Evolutionary conservation across 371 early-diverging fungal genomes (phyloP).

Genomic region (Circinella umbellata): DNA sequence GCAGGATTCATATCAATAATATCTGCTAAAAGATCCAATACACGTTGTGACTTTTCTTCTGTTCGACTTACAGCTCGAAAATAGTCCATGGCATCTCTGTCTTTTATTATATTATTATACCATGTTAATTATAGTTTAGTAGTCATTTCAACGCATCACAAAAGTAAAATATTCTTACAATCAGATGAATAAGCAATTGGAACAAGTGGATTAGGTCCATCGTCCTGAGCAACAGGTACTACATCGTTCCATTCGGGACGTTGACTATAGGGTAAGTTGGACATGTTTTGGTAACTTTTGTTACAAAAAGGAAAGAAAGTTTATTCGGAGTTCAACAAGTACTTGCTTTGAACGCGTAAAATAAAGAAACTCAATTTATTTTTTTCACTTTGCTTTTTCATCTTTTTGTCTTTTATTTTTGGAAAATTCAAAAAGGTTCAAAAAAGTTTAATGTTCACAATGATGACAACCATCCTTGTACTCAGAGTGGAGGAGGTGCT

Average conservation of each 20-base stretch:
- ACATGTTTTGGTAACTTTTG: not conserved
- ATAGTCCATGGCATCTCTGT: slow-evolving; percentile 85
- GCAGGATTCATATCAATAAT: slow-evolving; percentile 88
- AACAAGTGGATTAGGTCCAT: slow-evolving; percentile 86
- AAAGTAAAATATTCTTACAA: slow-evolving; percentile 56
- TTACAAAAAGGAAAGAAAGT: no score
- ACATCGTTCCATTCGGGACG: slow-evolving; percentile 81
- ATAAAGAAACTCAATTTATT: no score
- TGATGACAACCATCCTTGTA: slow-evolving; percentile 20
- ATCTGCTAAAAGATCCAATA: slow-evolving; percentile 76
- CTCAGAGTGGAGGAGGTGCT: slow-evolving; percentile 14
- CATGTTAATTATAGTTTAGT: not conserved
- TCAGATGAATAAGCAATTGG: slow-evolving; percentile 88
- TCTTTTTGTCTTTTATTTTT: not conserved
- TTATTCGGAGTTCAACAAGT: no score
- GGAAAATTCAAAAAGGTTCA: not conserved
- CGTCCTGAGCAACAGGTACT: slow-evolving; percentile 84
- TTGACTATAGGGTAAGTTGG: slow-evolving; percentile 24
- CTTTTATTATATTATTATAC: slow-evolving; percentile 33
- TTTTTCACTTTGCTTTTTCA: not conserved
- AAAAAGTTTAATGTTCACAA: slow-evolving; percentile 1
- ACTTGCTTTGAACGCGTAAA: no score
- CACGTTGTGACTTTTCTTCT: slow-evolving; percentile 81
- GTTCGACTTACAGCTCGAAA: slow-evolving; percentile 80
- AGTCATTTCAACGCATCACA: not conserved